Percentiles rank a stretch among this genome's conserved stretches.
These are phyloP conservation scores for Ammopiptanthus mongolicus DNA, from an alignment of 306 rosid species.

Conservation along the genomic window DNA sequence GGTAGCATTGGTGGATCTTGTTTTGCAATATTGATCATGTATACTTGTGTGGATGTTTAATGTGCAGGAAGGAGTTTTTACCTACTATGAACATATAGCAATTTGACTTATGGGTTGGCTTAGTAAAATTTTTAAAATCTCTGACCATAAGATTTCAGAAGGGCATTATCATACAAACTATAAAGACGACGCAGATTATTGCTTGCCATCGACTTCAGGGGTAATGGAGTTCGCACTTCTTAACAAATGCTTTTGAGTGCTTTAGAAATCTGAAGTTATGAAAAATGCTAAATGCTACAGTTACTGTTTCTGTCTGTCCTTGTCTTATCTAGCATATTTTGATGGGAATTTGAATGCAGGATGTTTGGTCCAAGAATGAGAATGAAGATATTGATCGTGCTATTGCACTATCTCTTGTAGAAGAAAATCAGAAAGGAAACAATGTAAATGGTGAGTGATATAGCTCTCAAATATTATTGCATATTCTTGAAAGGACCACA, in stretches of 20 bases:
- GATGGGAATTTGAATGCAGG: slow-evolving; percentile 55
- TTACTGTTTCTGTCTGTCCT: not conserved
- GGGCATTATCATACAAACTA: slow-evolving; percentile 41
- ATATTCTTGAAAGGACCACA: not conserved
- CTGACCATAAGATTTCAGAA: slow-evolving; percentile 63
- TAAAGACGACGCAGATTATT: slow-evolving; percentile 49
- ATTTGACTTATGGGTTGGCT: slow-evolving; percentile 69
- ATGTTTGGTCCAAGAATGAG: slow-evolving; percentile 60
- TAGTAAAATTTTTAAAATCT: slow-evolving; percentile 72
- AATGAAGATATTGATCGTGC: slow-evolving; percentile 84
- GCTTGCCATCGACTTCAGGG: slow-evolving; percentile 68
- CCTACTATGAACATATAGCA: slow-evolving; percentile 42
- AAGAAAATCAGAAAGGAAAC: slow-evolving; percentile 52
- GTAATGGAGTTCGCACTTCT: slow-evolving; percentile 32
- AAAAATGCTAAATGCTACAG: not conserved
- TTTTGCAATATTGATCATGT: slow-evolving; percentile 3
- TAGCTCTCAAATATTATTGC: not conserved
- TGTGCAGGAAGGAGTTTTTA: slow-evolving; percentile 48
- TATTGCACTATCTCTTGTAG: slow-evolving; percentile 74
- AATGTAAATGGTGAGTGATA: slow-evolving; percentile 63
- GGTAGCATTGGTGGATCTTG: not conserved
- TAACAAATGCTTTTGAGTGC: not conserved
- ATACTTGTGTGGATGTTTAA: slow-evolving; percentile 19
- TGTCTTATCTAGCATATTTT: slow-evolving; percentile 15
- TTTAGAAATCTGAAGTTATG: not conserved